These are phyloP conservation scores for Crithidia expoeki DNA, from an alignment of 208 protist genomes.

Conservation along the genomic window DNA sequence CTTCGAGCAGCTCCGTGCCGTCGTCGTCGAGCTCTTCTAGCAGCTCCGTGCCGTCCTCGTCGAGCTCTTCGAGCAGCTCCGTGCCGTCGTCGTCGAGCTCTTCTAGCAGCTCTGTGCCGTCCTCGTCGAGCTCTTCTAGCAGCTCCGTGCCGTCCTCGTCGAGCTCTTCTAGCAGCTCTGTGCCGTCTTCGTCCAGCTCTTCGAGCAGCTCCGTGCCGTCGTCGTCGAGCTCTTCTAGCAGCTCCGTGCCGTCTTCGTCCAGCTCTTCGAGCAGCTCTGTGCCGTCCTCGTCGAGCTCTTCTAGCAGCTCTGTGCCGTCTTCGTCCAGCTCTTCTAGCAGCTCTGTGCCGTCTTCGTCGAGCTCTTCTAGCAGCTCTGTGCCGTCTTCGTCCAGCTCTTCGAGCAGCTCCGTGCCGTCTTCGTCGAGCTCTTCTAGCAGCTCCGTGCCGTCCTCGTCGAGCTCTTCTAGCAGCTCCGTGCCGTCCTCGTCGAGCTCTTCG, in stretches of 20 bases:
- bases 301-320: not conserved
- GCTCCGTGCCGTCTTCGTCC: not conserved
- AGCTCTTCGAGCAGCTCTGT: not conserved
- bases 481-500: too few species aligned
- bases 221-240: constrained; percentile 9
- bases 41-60: not conserved
- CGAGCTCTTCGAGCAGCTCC: not conserved
- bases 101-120: not conserved
- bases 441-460: too few species aligned
- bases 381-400: not conserved
- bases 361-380: constrained; percentile 6
- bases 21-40: constrained; percentile 6
- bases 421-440: too few species aligned
- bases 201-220: too few species aligned
- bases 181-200: not conserved
- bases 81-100: not conserved
- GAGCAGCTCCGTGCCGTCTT: too few species aligned
- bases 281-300: not conserved
- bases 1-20: too few species aligned
- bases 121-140: constrained; percentile 4
- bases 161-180: constrained; percentile 6
- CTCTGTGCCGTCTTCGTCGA: constrained; percentile 19
- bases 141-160: too few species aligned
- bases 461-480: too few species aligned
- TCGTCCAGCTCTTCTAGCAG: constrained; percentile 5